Conservation (phyloP, 768 basidiomycete species). For the Clitopilus hobsonii region DNA sequence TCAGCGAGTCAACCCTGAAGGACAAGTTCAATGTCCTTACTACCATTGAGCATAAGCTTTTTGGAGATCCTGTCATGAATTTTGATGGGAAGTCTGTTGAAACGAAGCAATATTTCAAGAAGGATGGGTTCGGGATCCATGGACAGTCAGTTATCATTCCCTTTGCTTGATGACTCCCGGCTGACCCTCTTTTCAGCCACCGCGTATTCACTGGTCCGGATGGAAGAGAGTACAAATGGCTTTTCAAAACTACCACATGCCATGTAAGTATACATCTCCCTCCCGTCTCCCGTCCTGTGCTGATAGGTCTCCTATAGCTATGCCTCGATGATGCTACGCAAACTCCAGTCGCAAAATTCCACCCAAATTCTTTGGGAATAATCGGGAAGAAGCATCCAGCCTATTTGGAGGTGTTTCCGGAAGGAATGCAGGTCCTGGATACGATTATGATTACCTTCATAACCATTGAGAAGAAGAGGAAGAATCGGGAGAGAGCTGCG, state of each 20-base stretch:
- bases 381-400: constrained; percentile 9
- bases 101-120: constrained; percentile 19
- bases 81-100: constrained; percentile 19
- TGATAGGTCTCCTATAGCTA: too few species aligned
- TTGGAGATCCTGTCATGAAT: constrained; percentile 22
- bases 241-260: constrained; percentile 1
- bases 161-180: too few species aligned
- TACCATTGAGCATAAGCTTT: constrained; percentile 26
- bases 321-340: constrained; percentile 6
- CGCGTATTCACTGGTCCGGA: constrained; percentile 17
- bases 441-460: constrained; percentile 24
- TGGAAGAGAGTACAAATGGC: constrained; percentile 18
- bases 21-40: constrained; percentile 25
- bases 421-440: constrained; percentile 20
- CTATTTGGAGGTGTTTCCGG: constrained; percentile 13
- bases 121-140: constrained; percentile 12
- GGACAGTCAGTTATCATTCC: constrained; percentile 20
- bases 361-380: constrained; percentile 10
- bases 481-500: constrained; percentile 14
- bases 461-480: constrained; percentile 21
- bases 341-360: constrained; percentile 12
- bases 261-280: too few species aligned
- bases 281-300: too few species aligned
- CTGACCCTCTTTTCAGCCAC: too few species aligned
- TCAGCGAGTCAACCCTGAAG: constrained; percentile 12